Conservation (phyloP, 2,329 filamentous ascomycete species). For the Fusarium avenaceum region DNA sequence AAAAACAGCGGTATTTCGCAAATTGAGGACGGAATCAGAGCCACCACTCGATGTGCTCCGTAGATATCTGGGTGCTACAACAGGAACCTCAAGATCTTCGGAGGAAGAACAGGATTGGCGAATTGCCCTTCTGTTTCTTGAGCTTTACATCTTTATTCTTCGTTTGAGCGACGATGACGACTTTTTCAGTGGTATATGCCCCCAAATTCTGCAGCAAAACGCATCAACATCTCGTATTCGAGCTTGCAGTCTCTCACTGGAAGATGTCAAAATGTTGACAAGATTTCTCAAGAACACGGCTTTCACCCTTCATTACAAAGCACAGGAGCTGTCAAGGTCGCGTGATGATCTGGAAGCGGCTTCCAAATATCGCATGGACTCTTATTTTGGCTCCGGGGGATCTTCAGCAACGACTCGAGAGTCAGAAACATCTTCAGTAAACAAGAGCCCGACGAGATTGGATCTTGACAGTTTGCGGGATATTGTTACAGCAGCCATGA, state of each 20-base stretch:
- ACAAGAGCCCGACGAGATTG: conserved; percentile 56
- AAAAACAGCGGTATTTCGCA: conserved; percentile 58
- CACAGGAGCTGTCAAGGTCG: conserved; percentile 68
- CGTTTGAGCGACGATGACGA: conserved; percentile 97
- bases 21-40: conserved; percentile 51
- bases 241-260: conserved; percentile 76
- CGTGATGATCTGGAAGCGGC: conserved; percentile 41
- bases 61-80: conserved; percentile 52
- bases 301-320: conserved; percentile 89
- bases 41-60: conserved; percentile 49
- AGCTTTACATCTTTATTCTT: conserved; percentile 92
- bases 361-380: conserved; percentile 48
- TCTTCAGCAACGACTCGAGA: conserved; percentile 5
- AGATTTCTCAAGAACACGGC: conserved; percentile 91
- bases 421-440: neutral
- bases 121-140: conserved; percentile 88
- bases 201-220: conserved; percentile 54
- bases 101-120: conserved; percentile 78
- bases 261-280: conserved; percentile 80
- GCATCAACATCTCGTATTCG: conserved; percentile 64
- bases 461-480: conserved; percentile 83
- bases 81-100: conserved; percentile 36
- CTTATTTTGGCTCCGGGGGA: conserved; percentile 47
- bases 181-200: conserved; percentile 76
- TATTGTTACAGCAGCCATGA: conserved; percentile 83